Percentiles rank a stretch among this genome's conserved stretches.
phyloP scores from a whole-genome alignment of 2,329 filamentous ascomycete species.

The Calonectria naviculata region DNA sequence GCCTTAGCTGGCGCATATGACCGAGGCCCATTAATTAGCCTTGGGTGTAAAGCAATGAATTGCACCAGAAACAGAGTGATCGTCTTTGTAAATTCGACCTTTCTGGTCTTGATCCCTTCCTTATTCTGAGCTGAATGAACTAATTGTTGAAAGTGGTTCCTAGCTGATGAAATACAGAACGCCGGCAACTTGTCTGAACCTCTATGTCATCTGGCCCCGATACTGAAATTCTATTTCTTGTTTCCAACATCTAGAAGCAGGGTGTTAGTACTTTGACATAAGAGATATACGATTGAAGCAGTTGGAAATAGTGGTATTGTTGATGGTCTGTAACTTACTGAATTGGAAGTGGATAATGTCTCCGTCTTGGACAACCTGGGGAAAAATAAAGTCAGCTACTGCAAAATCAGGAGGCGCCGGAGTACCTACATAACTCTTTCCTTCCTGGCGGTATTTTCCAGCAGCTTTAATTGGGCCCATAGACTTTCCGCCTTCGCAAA shows the following conservation, averaged over 20 bases:
- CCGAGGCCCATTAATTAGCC: too few relatives aligned
- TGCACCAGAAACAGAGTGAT: too few relatives aligned
- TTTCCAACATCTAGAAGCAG: conserved; percentile 31
- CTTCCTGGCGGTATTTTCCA: conserved; percentile 57
- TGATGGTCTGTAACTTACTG: conserved; percentile 45
- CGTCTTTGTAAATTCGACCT: too few relatives aligned
- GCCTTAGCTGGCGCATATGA: too few relatives aligned
- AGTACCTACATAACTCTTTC: conserved; percentile 53
- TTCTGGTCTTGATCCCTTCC: too few relatives aligned
- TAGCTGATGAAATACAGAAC: too few relatives aligned
- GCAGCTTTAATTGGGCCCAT: conserved; percentile 58
- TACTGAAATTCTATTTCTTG: conserved; percentile 30
- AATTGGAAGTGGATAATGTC: conserved; percentile 58
- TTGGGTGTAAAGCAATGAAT: too few relatives aligned
- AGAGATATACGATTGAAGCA: neutral
- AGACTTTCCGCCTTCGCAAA: conserved; percentile 55
- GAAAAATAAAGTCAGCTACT: conserved; percentile 32
- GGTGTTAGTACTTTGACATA: conserved; percentile 13
- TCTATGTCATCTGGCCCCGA: too few relatives aligned
- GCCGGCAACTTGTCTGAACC: too few relatives aligned
- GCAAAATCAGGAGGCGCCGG: neutral
- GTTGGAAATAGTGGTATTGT: neutral
- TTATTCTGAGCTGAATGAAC: too few relatives aligned
- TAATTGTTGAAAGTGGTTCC: too few relatives aligned
- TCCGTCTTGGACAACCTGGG: conserved; percentile 52